Base-by-base conservation (phyloP, 106 monocot genomes). In the Dioscorea zingiberensis region DNA sequence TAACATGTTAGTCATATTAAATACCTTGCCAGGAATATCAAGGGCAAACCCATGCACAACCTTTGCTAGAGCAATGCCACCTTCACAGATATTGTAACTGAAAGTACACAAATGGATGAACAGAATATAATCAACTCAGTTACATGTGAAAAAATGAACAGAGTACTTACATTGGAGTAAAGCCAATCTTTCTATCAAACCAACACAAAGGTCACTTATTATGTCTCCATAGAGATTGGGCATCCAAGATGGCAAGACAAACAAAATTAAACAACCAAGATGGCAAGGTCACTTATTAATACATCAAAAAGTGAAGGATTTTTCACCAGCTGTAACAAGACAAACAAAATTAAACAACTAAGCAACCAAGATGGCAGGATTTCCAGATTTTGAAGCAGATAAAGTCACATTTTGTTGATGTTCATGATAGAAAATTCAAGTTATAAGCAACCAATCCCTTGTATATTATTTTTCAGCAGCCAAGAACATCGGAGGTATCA, bases 171-270 rank as follows among this genome's bases (percentile, higher is more conserved):
- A 91, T 97, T 5, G 95, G 95, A 66, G 91, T 91, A 44, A 91
- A 69, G 26, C 95, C 69, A 97, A 75, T 8, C 95, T 91, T 22
- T 91, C 95, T 67, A 97, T 97, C 62, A 91, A 81, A 24, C 91
- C 95, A 44, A 87, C 95, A 74, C 95, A 97, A 19, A 97, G 95
- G 62, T 97, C 95, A 64, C 95, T 97, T 45, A 97, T 97, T 27
- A 97, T 97, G 57, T 97, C 95, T 70, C 95, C 95, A 38, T 97
- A 97, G 23, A 91, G 78, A 74, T 97, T 97, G 46, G 95, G 95
- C 87, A 91, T 97, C 66, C n/a, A n/a, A n/a, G n/a, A n/a, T n/a
- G n/a, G n/a, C n/a, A n/a, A n/a, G n/a, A n/a, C n/a, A n/a, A n/a
- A n/a, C n/a, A n/a, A n/a, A n/a, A n/a, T n/a, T n/a, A n/a, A n/a